Percentiles rank a stretch among this genome's conserved stretches.
These are phyloP conservation scores for Naganishia antarctica DNA, from an alignment of 768 basidiomycete genomes.

Conservation along the genomic window DNA sequence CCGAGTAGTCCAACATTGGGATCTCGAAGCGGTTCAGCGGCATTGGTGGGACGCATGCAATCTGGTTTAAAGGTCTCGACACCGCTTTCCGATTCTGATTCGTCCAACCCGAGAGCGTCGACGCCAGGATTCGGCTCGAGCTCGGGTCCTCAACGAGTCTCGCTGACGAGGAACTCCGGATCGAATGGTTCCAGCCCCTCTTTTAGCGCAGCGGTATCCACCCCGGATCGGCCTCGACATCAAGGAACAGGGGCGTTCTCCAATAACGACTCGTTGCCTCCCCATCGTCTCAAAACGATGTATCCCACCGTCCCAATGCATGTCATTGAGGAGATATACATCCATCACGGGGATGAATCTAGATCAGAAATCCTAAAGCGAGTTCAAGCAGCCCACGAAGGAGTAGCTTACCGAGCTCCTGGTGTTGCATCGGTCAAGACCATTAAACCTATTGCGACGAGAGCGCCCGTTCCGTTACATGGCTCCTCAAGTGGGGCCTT, in stretches of 20 bases:
- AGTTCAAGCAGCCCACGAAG: neutral
- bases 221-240: neutral
- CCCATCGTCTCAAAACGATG: neutral
- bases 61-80: neutral
- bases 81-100: neutral
- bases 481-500: neutral
- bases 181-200: slow-evolving; percentile 3
- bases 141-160: slow-evolving; percentile 1
- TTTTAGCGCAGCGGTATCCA: slow-evolving; percentile 15
- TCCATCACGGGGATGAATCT: slow-evolving; percentile 16
- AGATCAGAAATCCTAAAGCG: neutral
- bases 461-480: neutral
- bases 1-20: slow-evolving; percentile 14
- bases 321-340: slow-evolving; percentile 13
- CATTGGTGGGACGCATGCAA: neutral
- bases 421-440: slow-evolving; percentile 7
- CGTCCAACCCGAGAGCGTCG: neutral
- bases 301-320: neutral
- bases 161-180: neutral
- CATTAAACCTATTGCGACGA: slow-evolving; percentile 1
- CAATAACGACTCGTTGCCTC: neutral
- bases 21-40: slow-evolving; percentile 10
- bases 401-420: neutral
- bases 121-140: slow-evolving; percentile 6
- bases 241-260: neutral